Base-by-base conservation (phyloP, 2,329 filamentous ascomycete species). In the Monosporascus sp. region DNA sequence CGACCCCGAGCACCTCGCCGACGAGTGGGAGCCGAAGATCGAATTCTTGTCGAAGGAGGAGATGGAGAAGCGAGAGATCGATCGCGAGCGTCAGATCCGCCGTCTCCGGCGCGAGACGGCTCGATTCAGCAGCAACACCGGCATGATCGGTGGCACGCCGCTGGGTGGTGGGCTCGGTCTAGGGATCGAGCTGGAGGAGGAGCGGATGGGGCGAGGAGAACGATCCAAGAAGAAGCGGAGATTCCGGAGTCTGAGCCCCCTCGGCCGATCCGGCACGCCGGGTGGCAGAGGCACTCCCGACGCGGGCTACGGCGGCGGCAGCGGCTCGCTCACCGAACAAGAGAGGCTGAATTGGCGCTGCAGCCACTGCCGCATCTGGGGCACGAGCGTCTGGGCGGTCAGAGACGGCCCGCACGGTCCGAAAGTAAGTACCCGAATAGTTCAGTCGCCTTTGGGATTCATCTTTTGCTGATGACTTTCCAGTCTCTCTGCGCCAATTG, bases 31-130 rank as follows among this genome's bases (percentile, higher is more conserved):
- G 66, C 88, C 89, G 6, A 90, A 89, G 73, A 79, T 94, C 8
- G 89, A 93, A 68, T 78, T 81, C 0, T 74, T 99, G 2, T 92
- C 87, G 39, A 96, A 96, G 62, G 94, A 99, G 63, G 94, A 99
- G 66, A 97, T 99, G 51, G 94, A 99, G 72, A 96, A 96, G 74
- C 84, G 94, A 27, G 94, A 99, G 70, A 90, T 90, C 49, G 94
- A 99, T 67, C 83, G 94, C 42, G 94, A 99, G 71, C 80, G 94
- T 51, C 90, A 97, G 70, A 88, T 97, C 39, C 81, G 94, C 54
- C 81, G 94, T 54, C 74, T 97, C 57, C 82, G 94, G 52, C 81
- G 94, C 66, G 94, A 99, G 70, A 97, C 93, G 9, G 93, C 93
- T 1, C 82, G 91, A 25, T 96, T 97, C 69, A 94, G 89, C 53